Base-by-base conservation (phyloP, 139 green algal genomes). In the Chlorella sp. region DNA sequence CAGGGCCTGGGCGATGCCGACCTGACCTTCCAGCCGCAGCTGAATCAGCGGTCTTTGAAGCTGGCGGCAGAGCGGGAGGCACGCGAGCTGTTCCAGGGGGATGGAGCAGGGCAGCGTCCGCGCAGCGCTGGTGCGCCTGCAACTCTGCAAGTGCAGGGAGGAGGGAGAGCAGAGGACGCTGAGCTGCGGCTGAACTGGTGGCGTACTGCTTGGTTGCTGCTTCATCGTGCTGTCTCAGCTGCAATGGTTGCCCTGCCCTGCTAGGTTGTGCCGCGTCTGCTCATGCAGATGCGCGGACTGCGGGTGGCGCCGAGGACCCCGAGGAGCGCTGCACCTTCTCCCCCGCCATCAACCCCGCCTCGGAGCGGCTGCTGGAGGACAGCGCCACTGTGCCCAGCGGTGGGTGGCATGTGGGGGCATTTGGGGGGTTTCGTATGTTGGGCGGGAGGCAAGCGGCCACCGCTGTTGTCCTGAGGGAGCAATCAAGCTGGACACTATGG, bases 331-430 rank as follows among this genome's bases (percentile, higher is more conserved):
- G 62, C 64, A 91, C 81, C 34, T 91, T 91, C n/a, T 51, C 69
- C 2, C 88, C 88, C 3, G 41, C 41, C 64, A 87, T 91, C 76
- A 89, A 91, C 77, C 51, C 70, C 30, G 67, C 46, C 60, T 84
- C 69, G n/a, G 76, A 88, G 81, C 88, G 83, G 64, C 85, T 91
- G 72, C 81, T 91, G 81, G 88, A 91, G 70, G 88, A 89, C 82
- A 86, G 76, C 62, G 1, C 73, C 30, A 81, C 81, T 30, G 56
- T 91, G 86, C 88, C 81, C 76, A 19, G 54, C 69, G 76, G 76
- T 82, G 51, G 22, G 32, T 22, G 28, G n/a, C 0, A 2, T 73
- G 65, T 9, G 32, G 24, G n/a, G n/a, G n/a, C n/a, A n/a, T n/a
- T n/a, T n/a, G n/a, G n/a, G n/a, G n/a, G n/a, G n/a, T n/a, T n/a